Conservation (phyloP, 2,329 filamentous ascomycete genomes). For the Coniosporium tulheliwenetii region DNA sequence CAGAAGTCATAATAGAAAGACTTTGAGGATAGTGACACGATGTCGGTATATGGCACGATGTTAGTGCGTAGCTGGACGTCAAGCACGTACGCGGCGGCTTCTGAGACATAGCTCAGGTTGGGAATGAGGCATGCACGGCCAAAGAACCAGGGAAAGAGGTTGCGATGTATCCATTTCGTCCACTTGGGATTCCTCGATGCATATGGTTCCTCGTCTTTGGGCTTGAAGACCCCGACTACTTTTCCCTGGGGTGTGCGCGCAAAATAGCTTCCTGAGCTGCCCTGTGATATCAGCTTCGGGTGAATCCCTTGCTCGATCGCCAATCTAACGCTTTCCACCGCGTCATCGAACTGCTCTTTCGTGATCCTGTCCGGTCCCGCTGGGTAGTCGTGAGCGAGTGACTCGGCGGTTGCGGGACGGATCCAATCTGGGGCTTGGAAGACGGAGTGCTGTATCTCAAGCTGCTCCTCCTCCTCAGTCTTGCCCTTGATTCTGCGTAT, state of each 20-base stretch:
- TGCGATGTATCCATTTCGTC: constrained; percentile 96
- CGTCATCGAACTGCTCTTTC: constrained; percentile 67
- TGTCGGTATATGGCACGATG: constrained; percentile 90
- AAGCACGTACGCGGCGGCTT: constrained; percentile 90
- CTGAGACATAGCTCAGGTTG: constrained; percentile 93
- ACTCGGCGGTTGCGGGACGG: constrained; percentile 61
- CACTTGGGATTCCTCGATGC: constrained; percentile 95
- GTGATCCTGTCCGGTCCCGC: constrained; percentile 48
- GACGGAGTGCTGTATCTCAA: constrained; percentile 95
- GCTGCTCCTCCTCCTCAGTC: constrained; percentile 61
- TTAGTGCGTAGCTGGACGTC: constrained; percentile 81
- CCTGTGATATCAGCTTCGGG: constrained; percentile 90
- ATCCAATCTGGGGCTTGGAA: constrained; percentile 88
- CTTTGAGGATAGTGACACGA: constrained; percentile 86
- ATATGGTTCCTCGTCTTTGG: constrained; percentile 97
- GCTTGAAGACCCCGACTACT: constrained; percentile 95
- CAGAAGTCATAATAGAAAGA: constrained; percentile 98
- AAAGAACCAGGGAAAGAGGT: constrained; percentile 94
- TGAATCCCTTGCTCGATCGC: constrained; percentile 87
- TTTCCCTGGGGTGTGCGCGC: constrained; percentile 82
- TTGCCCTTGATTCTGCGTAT: constrained; percentile 61
- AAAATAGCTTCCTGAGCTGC: constrained; percentile 97
- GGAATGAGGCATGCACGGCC: constrained; percentile 90
- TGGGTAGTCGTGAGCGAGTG: constrained; percentile 42
- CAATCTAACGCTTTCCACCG: constrained; percentile 76